Base-by-base conservation (phyloP, 75 land plant species). In the Sequoiadendron giganteum region DNA sequence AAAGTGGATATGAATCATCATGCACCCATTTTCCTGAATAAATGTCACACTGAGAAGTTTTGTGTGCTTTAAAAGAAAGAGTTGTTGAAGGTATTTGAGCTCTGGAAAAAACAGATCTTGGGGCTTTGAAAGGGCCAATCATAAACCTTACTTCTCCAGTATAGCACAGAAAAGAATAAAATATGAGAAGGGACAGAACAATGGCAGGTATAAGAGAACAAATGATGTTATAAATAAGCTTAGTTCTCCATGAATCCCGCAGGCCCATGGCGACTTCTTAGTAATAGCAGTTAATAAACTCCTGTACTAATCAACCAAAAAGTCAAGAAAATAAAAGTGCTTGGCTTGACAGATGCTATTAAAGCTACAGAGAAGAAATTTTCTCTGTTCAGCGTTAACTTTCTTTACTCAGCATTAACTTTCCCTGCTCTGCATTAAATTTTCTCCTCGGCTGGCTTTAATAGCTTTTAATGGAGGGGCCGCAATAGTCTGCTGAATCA, bases 1-100 rank as follows among this genome's bases (percentile, higher is more conserved):
- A 93, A 83, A 89, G 84, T 0, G 94, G 94, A 32, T 88, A 87
- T 3, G 42, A 52, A 18, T 88, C 85, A 56, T 94, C 95, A 21
- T 86, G 86, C 39, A 93, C 92, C 94, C 94, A 93, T 80, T 78
- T 87, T 19, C 94, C 94, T 11, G 88, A 84, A 48, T 82, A 92
- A 2, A 93, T 70, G 34, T 93, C 92, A 42, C 94, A 93, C 45
- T 86, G 84, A 1, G 70, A 65, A 25, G 14, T 0, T 13, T 14
- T 52, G 55, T 52, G 55, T 52, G 55, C 15, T 52, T 52, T 52
- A 13, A 52, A 11, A 11, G 55, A 13, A 52, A 52, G 1, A 13
- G 2, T 13, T 3, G 55, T 52, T 11, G 2, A 52, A 13, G 55
- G 55, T 52, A 52, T 52, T 25, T 21, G 70, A 7, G 70, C 70